These are phyloP conservation scores for Neohortaea acidophila DNA, from an alignment of 495 filamentous ascomycete genomes.

Conservation along the genomic window DNA sequence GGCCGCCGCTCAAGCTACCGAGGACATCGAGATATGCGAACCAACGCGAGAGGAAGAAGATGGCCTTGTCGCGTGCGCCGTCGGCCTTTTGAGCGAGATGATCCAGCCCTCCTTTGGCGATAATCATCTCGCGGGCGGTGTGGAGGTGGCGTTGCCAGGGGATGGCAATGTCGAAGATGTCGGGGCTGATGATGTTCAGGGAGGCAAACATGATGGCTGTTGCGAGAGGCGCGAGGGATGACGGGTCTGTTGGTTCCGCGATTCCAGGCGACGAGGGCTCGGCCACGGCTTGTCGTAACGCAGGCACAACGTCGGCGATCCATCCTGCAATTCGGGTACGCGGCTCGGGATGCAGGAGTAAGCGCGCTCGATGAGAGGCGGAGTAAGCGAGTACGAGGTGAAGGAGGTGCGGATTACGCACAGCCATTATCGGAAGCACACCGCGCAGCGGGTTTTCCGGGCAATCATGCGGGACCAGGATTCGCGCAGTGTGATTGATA, in stretches of 20 bases:
- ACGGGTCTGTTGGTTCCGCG: slow-evolving; percentile 10
- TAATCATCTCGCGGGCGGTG: slow-evolving; percentile 60
- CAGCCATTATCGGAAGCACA: slow-evolving; percentile 56
- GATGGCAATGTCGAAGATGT: slow-evolving; percentile 57
- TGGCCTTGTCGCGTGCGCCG: slow-evolving; percentile 40
- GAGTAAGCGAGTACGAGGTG: slow-evolving; percentile 70
- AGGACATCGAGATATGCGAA: slow-evolving; percentile 75
- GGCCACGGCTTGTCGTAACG: slow-evolving; percentile 51
- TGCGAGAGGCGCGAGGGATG: slow-evolving; percentile 51
- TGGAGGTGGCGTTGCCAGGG: slow-evolving; percentile 67
- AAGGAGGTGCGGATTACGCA: slow-evolving; percentile 50
- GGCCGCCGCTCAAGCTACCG: slow-evolving; percentile 57
- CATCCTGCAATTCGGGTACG: slow-evolving; percentile 61
- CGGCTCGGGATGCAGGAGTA: slow-evolving; percentile 60
- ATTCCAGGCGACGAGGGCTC: slow-evolving; percentile 29
- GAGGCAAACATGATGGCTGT: slow-evolving; percentile 80
- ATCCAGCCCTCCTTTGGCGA: slow-evolving; percentile 46
- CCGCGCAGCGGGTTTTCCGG: slow-evolving; percentile 57
- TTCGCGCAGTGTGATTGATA: slow-evolving; percentile 56
- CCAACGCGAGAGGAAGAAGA: slow-evolving; percentile 73
- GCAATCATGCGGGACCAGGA: slow-evolving; percentile 64
- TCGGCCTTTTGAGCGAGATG: slow-evolving; percentile 34
- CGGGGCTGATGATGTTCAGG: slow-evolving; percentile 72
- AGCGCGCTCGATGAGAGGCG: slow-evolving; percentile 65
- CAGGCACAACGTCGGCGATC: slow-evolving; percentile 65